phyloP scores from a whole-genome alignment of 2,329 filamentous ascomycete genomes.

The Phialemoniopsis sp. region DNA sequence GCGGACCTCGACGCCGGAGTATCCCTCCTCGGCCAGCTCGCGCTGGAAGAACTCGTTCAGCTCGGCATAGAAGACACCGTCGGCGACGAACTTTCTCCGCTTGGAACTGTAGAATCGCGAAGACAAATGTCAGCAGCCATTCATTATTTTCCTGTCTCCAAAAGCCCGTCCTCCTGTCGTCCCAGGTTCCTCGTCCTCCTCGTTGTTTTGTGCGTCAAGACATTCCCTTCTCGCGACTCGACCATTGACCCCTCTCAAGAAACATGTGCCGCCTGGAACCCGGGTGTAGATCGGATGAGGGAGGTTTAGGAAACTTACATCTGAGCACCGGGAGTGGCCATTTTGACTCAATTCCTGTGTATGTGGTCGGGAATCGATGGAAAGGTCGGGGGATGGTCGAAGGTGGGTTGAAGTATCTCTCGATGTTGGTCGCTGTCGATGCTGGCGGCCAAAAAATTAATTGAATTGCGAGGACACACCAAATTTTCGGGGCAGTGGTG shows the following conservation, averaged over 20 bases:
- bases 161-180: neutral
- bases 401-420: conserved; percentile 1
- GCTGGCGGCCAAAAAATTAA: conserved; percentile 4
- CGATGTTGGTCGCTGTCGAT: conserved; percentile 8
- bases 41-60: conserved; percentile 99
- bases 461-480: neutral
- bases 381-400: conserved; percentile 21
- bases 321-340: conserved; percentile 58
- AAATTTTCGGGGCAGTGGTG: conserved; percentile 2
- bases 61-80: conserved; percentile 99
- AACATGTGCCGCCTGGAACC: too few relatives aligned
- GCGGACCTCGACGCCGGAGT: conserved; percentile 99
- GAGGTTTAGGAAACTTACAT: too few relatives aligned
- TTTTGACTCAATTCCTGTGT: conserved; percentile 38
- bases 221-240: too few relatives aligned
- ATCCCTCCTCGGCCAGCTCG: conserved; percentile 99
- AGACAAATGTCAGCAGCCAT: conserved; percentile 12
- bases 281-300: too few relatives aligned
- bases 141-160: conserved; percentile 2
- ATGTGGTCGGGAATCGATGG: conserved; percentile 25
- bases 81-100: conserved; percentile 91
- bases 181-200: neutral
- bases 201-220: too few relatives aligned
- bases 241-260: too few relatives aligned
- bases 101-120: conserved; percentile 61